Conservation (phyloP, 139 green algal genomes). For the Penium margaritaceum region DNA sequence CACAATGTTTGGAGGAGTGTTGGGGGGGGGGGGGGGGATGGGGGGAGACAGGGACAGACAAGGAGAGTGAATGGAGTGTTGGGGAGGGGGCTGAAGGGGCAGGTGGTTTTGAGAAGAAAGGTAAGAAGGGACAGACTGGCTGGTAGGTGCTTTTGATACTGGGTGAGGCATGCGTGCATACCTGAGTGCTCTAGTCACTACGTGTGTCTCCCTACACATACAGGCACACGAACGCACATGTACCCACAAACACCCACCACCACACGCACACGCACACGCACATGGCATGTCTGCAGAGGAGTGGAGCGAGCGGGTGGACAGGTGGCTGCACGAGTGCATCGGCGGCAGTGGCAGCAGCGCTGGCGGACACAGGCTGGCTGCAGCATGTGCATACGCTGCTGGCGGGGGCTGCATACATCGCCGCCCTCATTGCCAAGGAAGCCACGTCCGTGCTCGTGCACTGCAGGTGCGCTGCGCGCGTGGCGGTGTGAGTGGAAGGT, state of each 20-base stretch:
- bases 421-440: constrained; percentile 19
- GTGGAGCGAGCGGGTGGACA: constrained; percentile 12
- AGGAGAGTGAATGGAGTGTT: too few relatives aligned
- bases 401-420: constrained; percentile 30
- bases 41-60: too few relatives aligned
- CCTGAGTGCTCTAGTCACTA: background rate
- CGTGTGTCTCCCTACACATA: background rate
- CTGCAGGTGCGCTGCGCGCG: constrained; percentile 41
- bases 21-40: too few relatives aligned
- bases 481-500: too few relatives aligned
- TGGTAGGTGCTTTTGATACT: background rate
- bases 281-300: too few relatives aligned
- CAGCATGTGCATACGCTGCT: constrained; percentile 32
- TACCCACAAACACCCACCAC: background rate
- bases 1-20: too few relatives aligned
- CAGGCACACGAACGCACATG: background rate
- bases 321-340: constrained; percentile 22
- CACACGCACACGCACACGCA: too few relatives aligned
- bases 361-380: constrained; percentile 32
- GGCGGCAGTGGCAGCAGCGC: constrained; percentile 2
- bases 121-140: too few relatives aligned
- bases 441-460: constrained; percentile 36
- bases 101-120: too few relatives aligned
- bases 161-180: background rate
- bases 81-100: too few relatives aligned